phyloP scores from a whole-genome alignment of 2,329 filamentous ascomycete species.

The Talaromyces sp. region DNA sequence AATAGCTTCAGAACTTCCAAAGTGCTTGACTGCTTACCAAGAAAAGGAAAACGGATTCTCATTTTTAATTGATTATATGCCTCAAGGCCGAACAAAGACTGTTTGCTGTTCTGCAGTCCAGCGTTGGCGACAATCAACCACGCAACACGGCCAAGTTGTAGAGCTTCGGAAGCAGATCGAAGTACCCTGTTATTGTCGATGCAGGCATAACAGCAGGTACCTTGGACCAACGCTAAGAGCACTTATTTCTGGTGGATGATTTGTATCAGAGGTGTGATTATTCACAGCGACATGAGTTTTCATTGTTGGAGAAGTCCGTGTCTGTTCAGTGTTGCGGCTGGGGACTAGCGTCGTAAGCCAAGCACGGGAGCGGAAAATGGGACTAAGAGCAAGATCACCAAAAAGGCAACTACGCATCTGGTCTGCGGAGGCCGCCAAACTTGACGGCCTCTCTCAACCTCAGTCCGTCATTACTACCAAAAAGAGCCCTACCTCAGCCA shows the following conservation, averaged over 20 bases:
- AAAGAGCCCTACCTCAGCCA: conserved; percentile 37
- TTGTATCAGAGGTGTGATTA: background rate
- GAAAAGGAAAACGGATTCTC: conserved; percentile 84
- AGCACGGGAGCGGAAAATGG: conserved; percentile 17
- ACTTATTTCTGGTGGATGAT: background rate
- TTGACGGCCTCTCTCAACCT: conserved; percentile 17
- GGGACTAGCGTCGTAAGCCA: conserved; percentile 4
- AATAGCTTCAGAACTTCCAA: background rate
- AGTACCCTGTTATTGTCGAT: background rate
- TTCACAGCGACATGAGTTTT: background rate
- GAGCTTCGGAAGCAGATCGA: background rate
- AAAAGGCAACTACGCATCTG: conserved; percentile 30
- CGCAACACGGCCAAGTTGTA: background rate
- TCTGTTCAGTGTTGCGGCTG: background rate
- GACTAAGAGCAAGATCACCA: background rate
- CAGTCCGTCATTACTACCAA: conserved; percentile 37
- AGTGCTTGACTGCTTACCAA: conserved; percentile 58
- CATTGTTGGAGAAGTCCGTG: background rate
- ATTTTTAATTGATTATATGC: conserved; percentile 45
- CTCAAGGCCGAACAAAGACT: background rate
- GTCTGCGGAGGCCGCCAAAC: conserved; percentile 21
- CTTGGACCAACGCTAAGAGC: background rate
- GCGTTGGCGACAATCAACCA: background rate
- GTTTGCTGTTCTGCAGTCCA: background rate
- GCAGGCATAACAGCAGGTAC: conserved; percentile 8